Base-by-base conservation (phyloP, 352 stramenopile genomes). In the Globisporangium solare region DNA sequence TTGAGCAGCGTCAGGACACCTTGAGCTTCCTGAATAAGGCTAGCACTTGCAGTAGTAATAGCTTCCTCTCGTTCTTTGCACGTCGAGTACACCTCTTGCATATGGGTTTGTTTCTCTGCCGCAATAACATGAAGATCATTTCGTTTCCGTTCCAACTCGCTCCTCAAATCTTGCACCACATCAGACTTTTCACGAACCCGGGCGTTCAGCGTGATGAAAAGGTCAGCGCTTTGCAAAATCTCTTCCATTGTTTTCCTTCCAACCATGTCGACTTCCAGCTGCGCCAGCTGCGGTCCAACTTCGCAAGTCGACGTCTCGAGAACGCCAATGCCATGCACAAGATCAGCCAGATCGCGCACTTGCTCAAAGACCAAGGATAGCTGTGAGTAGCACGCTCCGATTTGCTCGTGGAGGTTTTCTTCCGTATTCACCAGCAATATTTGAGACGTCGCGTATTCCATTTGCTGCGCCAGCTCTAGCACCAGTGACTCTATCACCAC, bases 321-420 rank as follows among this genome's bases (percentile, higher is more conserved):
- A 14, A 82, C 61, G 52, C 64, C 71, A 21, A 83, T 61, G 43
- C 75, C 75, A 39, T 86, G 70, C 20, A 86, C 73, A 51, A 86
- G 67, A 53, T 86, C 74, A 2, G 56, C 64, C 18, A 84, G 39
- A 42, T 66, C 58, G n/a, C 58, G 73, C 7, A 59, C 56, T 49
- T 73, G 73, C 3, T 73, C 70, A 27, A 83, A 79, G 6, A 84
- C 53, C 21, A 56, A 58, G 11, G 50, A 60, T 21, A 75, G 46
- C 24, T 70, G 70, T 11, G 58, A 49, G 47, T 79, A 84, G 22
- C 61, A 79, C 6, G 3, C 54, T 50, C 83, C 73, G 11, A 86
- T 47, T 12, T 24, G 61, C 17, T 51, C 56, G 35, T 80, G 68
- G 24, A 80, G 66, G 22, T 27, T 68, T 6, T 56, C 60, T 20